These are phyloP conservation scores for Podaxis sp. DNA, from an alignment of 768 basidiomycete genomes.

Conservation along the genomic window DNA sequence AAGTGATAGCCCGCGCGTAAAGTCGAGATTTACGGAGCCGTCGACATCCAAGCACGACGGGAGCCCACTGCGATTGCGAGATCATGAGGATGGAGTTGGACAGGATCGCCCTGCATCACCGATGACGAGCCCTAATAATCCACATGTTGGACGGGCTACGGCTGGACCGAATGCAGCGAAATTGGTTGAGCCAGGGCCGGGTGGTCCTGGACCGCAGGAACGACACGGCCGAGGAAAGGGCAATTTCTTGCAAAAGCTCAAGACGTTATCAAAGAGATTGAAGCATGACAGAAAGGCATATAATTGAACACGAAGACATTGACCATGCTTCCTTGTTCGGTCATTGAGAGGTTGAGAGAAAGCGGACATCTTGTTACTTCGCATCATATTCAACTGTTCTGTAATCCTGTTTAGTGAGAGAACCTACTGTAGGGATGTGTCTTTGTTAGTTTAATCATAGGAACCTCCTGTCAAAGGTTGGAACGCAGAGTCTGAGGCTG, in stretches of 20 bases:
- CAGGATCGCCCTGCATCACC: not conserved
- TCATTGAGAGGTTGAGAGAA: not conserved
- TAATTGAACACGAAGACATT: not conserved
- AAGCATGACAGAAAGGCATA: constrained; percentile 10
- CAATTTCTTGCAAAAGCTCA: constrained; percentile 4
- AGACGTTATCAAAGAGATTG: constrained; percentile 10
- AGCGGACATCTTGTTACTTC: not conserved
- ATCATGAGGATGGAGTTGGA: not conserved
- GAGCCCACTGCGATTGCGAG: not conserved
- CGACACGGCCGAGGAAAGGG: constrained; percentile 1
- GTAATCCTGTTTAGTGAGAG: not conserved
- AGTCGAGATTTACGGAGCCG: not conserved
- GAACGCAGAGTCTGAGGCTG: not conserved
- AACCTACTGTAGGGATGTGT: not conserved
- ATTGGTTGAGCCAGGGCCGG: not conserved
- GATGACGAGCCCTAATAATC: constrained; percentile 1
- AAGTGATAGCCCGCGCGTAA: not conserved
- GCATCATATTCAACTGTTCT: not conserved
- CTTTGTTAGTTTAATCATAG: not conserved
- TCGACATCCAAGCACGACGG: not conserved
- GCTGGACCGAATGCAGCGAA: not conserved
- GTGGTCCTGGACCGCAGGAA: not conserved
- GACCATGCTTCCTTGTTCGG: not conserved
- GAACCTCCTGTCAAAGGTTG: not conserved
- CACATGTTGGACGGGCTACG: constrained; percentile 4